Evolutionary conservation across 768 basidiomycete genomes (phyloP).

Genomic region (Termitomyces sp.): DNA sequence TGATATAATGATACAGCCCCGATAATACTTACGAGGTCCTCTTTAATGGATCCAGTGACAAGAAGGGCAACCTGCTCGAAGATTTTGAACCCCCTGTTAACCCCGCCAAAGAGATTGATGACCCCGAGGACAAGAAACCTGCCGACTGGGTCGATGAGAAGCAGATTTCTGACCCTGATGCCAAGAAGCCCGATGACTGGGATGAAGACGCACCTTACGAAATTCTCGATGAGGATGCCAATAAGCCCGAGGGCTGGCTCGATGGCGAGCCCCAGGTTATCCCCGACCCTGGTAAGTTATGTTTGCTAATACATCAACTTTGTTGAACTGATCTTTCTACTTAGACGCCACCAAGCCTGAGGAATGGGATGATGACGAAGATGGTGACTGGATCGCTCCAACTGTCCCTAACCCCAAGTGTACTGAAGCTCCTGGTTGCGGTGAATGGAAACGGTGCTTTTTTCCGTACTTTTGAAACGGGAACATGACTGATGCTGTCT

Average conservation of each 20-base stretch:
- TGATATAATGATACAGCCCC: constrained; percentile 42
- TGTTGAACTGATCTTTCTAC: not conserved
- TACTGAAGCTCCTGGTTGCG: constrained; percentile 86
- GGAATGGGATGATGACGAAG: constrained; percentile 99
- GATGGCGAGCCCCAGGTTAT: constrained; percentile 76
- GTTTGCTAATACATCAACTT: not conserved
- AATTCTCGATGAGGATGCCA: constrained; percentile 81
- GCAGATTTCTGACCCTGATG: constrained; percentile 80
- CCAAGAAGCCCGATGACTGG: constrained; percentile 95
- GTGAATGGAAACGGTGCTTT: constrained; percentile 81
- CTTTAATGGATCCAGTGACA: constrained; percentile 81
- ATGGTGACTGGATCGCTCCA: constrained; percentile 97
- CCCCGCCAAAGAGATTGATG: constrained; percentile 90
- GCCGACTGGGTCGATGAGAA: constrained; percentile 88
- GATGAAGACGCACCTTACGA: constrained; percentile 95
- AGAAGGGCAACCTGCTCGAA: constrained; percentile 80
- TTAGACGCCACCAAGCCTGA: constrained; percentile 89
- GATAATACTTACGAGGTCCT: constrained; percentile 92
- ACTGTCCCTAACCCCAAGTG: constrained; percentile 88
- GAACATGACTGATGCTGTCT: constrained; percentile 1
- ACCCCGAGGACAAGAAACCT: constrained; percentile 88
- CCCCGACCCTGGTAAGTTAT: constrained; percentile 73
- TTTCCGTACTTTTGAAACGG: not conserved
- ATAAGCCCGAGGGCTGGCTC: constrained; percentile 94
- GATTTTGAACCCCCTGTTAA: constrained; percentile 94